Conservation (phyloP, 2,329 filamentous ascomycete genomes). For the Phaeosphaeria sp. region DNA sequence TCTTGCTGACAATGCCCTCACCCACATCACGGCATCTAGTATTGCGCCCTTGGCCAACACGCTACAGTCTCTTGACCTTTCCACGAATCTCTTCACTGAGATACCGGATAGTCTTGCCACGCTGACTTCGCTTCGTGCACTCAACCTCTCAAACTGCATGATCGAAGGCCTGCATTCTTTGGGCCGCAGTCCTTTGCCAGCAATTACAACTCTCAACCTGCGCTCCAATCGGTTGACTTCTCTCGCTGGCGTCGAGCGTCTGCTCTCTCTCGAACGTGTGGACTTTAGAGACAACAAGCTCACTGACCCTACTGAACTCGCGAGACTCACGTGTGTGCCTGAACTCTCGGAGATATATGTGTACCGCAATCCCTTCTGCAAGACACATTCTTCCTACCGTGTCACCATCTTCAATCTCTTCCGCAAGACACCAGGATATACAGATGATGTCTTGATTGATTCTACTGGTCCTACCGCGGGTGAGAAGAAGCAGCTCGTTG, state of each 20-base stretch:
- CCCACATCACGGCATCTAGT: constrained; percentile 75
- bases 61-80: constrained; percentile 89
- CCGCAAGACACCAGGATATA: constrained; percentile 85
- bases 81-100: constrained; percentile 90
- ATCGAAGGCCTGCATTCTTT: constrained; percentile 92
- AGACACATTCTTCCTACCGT: constrained; percentile 83
- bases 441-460: constrained; percentile 89
- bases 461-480: constrained; percentile 80
- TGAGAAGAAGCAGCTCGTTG: constrained; percentile 83
- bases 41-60: constrained; percentile 85
- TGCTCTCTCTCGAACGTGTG: constrained; percentile 86
- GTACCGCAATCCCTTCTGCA: constrained; percentile 87
- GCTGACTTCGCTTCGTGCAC: constrained; percentile 83
- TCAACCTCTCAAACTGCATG: constrained; percentile 97
- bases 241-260: constrained; percentile 85
- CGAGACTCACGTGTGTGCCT: constrained; percentile 86
- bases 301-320: constrained; percentile 89
- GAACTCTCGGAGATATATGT: constrained; percentile 94
- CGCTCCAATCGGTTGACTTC: constrained; percentile 86
- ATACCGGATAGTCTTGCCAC: constrained; percentile 89
- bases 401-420: constrained; percentile 96
- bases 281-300: constrained; percentile 91
- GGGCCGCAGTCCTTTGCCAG: constrained; percentile 82
- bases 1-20: constrained; percentile 88
- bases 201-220: constrained; percentile 91